Base-by-base conservation (phyloP, 140 eudicot genomes). In the Artemisia princeps region DNA sequence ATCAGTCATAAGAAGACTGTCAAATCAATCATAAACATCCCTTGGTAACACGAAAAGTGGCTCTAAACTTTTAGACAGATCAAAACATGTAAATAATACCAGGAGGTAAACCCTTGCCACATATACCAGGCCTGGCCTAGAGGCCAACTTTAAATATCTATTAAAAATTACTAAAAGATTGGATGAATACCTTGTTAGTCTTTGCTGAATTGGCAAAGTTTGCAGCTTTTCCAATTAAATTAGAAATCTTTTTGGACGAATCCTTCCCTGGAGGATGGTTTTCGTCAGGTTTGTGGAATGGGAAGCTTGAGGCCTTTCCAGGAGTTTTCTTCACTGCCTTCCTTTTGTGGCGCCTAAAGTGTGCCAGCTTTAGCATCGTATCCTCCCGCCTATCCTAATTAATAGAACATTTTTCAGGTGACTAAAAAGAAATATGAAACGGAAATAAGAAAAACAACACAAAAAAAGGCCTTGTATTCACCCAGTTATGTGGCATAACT, bases 401-500 rank as follows among this genome's bases (percentile, higher is more conserved):
- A 26, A 66, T 48, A 72, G 28, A 46, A 3, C 60, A 58, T 54
- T 19, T 55, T 48, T 16, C 65, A 61, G 67, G 30, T 19, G 48
- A 48, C 57, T 48, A 46, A 30, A 46, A 46, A 12, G 40, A 57
- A 66, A 64, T 24, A 15, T 55, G 10, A 44, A 50, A 20, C 8
- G 52, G 46, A 49, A 71, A 53, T 28, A 11, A 60, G 55, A 49
- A 19, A 16, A 19, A 53, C 46, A 19, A 57, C 11, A 9, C 24
- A 33, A 12, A 9, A 69, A 23, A 26, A 19, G 13, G 17, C 14
- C 45, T 16, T 71, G 59, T 33, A 86, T 92, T 60, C 69, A 92
- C 98, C 98, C 98, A 92, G 73, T 77, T 84, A 80, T 92, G 98
- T 22, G 98, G 98, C 96, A 92, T 80, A 46, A 76, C 82, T 76